Percentiles rank a stretch among this genome's conserved stretches.
These are phyloP conservation scores for Fusarium sp. DNA, from an alignment of 2,329 filamentous ascomycete species.

Conservation along the genomic window DNA sequence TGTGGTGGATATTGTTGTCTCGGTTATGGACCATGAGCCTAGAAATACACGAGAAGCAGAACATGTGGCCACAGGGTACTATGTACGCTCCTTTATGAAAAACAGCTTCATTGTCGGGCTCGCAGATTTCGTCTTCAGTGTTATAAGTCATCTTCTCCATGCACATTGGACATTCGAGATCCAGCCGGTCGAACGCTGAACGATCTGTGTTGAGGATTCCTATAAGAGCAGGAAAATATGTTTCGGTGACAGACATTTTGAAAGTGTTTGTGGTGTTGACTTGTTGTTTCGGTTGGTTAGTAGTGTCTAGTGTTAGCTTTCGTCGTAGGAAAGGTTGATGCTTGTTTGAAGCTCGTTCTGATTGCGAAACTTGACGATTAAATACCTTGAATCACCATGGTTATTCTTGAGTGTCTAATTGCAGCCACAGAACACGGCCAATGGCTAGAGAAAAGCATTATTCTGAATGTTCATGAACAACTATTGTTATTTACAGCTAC, in stretches of 20 bases:
- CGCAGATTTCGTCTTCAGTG: neutral
- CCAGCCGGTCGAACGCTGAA: neutral
- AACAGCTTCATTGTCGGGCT: neutral
- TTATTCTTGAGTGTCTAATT: too few relatives aligned
- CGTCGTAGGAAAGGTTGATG: too few relatives aligned
- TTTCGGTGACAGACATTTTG: conserved; percentile 1
- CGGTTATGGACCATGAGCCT: neutral
- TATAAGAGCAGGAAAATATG: neutral
- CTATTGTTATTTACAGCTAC: too few relatives aligned
- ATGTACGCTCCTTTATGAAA: neutral
- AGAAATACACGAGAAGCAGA: neutral
- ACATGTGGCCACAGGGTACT: conserved; percentile 13
- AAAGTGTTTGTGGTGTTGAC: neutral
- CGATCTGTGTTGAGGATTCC: neutral
- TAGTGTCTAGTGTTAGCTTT: neutral
- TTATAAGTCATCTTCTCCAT: neutral
- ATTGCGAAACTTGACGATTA: neutral
- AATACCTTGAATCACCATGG: neutral
- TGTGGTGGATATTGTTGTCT: too few relatives aligned
- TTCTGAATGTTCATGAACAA: neutral
- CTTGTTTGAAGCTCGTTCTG: too few relatives aligned
- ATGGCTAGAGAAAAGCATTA: rapidly evolving
- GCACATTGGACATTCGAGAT: conserved; percentile 8
- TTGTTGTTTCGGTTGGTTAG: neutral
- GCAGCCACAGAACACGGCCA: neutral